Evolutionary conservation across 176 grass and related monocot species (phyloP).

Genomic region (Areca catechu): DNA sequence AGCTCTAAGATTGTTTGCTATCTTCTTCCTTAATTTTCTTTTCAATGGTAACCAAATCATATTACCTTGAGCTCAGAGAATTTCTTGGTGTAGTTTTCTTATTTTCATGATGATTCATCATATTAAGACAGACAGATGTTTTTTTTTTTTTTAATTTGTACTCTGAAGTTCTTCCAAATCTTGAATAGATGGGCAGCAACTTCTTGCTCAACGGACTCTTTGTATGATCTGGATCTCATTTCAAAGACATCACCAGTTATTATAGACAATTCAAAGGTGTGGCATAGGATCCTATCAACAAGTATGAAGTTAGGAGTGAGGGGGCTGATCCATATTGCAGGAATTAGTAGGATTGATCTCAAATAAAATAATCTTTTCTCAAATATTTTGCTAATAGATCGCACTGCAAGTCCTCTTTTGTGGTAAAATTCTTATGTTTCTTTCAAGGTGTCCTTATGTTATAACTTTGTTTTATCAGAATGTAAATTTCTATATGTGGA

Average conservation of each 20-base stretch:
- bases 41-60: too few species aligned
- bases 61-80: too few species aligned
- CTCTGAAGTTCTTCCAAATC: too few species aligned
- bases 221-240: conserved; percentile 82
- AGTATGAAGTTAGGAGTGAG: conserved; percentile 65
- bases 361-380: conserved; percentile 57
- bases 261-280: conserved; percentile 63
- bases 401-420: conserved; percentile 68
- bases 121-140: too few species aligned
- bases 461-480: too few species aligned
- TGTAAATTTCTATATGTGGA: too few species aligned
- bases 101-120: too few species aligned
- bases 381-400: conserved; percentile 70
- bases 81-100: too few species aligned
- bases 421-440: conserved; percentile 44
- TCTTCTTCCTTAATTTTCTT: too few species aligned
- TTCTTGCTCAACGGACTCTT: conserved; percentile 71
- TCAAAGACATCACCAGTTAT: conserved; percentile 59
- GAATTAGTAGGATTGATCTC: conserved; percentile 61
- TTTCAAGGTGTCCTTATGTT: too few species aligned
- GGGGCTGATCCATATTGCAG: conserved; percentile 45
- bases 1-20: too few species aligned
- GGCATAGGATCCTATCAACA: conserved; percentile 61
- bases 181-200: conserved; percentile 43
- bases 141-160: too few species aligned